phyloP scores from a whole-genome alignment of 805 yeast genomes.

The Komagataella populi region DNA sequence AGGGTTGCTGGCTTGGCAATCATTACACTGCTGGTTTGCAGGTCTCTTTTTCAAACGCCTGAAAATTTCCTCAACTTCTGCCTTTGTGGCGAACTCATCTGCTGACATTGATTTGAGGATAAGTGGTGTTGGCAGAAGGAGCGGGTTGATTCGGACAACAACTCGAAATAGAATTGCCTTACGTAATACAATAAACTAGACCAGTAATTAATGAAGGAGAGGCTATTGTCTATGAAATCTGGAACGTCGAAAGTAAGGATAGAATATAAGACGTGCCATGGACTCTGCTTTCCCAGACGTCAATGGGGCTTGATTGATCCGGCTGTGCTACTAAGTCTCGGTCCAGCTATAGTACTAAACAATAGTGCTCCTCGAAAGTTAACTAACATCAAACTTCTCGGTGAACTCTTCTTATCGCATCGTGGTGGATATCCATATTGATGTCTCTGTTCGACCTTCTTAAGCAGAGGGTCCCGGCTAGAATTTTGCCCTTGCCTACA shows the following conservation, averaged over 20 bases:
- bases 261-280: too few species aligned
- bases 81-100: constrained; percentile 47
- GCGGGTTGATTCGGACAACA: neutral
- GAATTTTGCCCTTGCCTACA: neutral
- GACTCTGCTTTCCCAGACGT: too few species aligned
- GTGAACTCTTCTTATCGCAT: neutral
- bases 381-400: neutral
- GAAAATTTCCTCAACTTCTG: constrained; percentile 56
- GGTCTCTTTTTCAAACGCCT: constrained; percentile 46
- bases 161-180: neutral
- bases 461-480: neutral
- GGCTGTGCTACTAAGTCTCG: too few species aligned
- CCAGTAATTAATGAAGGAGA: too few species aligned
- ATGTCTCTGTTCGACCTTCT: neutral
- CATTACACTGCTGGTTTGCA: constrained; percentile 80
- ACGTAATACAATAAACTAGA: neutral
- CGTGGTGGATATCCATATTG: neutral
- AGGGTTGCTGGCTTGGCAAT: constrained; percentile 87
- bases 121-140: neutral
- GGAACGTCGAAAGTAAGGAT: too few species aligned
- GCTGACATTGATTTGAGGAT: constrained; percentile 4
- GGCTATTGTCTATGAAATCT: too few species aligned
- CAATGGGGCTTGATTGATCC: too few species aligned
- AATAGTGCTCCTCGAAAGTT: neutral
- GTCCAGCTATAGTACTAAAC: too few species aligned